Conservation (phyloP, 495 filamentous ascomycete genomes). For the Cercophora scortea region DNA sequence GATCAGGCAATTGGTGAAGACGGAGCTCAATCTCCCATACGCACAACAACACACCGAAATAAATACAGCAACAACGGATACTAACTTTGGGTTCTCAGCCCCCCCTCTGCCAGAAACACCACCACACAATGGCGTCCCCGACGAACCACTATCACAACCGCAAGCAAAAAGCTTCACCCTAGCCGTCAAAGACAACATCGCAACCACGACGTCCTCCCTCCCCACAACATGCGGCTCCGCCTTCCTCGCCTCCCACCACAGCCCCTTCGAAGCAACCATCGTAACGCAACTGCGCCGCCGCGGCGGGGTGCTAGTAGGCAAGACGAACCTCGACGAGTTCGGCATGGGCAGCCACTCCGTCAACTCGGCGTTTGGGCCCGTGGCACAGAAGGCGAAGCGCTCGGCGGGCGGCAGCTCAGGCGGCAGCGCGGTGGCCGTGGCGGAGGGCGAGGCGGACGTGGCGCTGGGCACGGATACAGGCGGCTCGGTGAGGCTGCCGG, state of each 20-base stretch:
- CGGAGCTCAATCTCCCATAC: not conserved
- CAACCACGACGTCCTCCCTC: constrained; percentile 45
- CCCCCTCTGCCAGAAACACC: not conserved
- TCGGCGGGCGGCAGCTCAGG: constrained; percentile 92
- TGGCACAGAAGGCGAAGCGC: constrained; percentile 42
- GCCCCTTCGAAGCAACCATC: constrained; percentile 82
- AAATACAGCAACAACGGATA: not conserved
- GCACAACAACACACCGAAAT: not conserved
- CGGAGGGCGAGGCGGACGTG: constrained; percentile 58
- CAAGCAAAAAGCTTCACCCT: constrained; percentile 31
- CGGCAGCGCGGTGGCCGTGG: constrained; percentile 84
- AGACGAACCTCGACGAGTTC: constrained; percentile 95
- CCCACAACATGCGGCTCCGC: constrained; percentile 76
- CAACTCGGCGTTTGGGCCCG: constrained; percentile 63
- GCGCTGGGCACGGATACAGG: constrained; percentile 94
- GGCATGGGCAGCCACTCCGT: constrained; percentile 93
- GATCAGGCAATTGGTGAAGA: not conserved
- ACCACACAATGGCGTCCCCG: not conserved
- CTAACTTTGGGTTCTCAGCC: not conserved
- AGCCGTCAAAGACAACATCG: constrained; percentile 88
- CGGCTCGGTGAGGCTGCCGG: constrained; percentile 84
- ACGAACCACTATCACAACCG: too few species aligned
- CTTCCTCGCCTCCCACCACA: constrained; percentile 60
- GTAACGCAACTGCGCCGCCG: constrained; percentile 54
- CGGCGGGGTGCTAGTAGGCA: constrained; percentile 62